These are phyloP conservation scores for Brassica cretica DNA, from an alignment of 345 rosid species.

Conservation along the genomic window DNA sequence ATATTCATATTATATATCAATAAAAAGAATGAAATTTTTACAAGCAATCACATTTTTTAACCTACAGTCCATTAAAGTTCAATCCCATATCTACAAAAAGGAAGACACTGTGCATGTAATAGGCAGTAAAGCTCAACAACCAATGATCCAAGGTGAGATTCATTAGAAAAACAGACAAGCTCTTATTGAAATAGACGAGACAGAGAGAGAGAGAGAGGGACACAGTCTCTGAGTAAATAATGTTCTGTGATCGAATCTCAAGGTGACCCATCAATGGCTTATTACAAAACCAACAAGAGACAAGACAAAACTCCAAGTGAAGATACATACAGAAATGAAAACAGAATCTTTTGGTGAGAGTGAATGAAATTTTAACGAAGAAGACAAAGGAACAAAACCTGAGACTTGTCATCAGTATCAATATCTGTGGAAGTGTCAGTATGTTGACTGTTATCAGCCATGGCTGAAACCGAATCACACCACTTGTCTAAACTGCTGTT, in stretches of 20 bases:
- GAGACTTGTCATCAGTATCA: conserved; percentile 80
- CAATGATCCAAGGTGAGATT: conserved; percentile 5
- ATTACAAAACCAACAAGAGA: conserved; percentile 19
- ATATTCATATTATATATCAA: not conserved
- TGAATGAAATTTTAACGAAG: conserved; percentile 22
- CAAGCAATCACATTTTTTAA: not conserved
- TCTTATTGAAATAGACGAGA: conserved; percentile 10
- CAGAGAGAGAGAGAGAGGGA: conserved; percentile 1
- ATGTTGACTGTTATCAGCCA: conserved; percentile 86
- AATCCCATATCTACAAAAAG: not conserved
- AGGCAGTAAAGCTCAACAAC: conserved; percentile 15
- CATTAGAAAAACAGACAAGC: conserved; percentile 18
- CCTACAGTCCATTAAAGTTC: not conserved
- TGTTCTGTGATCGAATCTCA: conserved; percentile 28
- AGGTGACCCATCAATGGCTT: conserved; percentile 40
- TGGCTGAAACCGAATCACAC: conserved; percentile 71
- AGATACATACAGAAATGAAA: conserved; percentile 27
- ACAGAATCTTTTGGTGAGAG: conserved; percentile 36
- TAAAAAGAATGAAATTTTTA: conserved; percentile 17
- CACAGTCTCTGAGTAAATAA: conserved; percentile 19
- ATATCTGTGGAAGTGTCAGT: conserved; percentile 95
- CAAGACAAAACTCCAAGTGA: conserved; percentile 36
- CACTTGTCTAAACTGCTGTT: conserved; percentile 62
- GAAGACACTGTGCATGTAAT: conserved; percentile 11
- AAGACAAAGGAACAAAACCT: conserved; percentile 55